These are phyloP conservation scores for Nectriaceae sp. DNA, from an alignment of 2,329 filamentous ascomycete genomes.

Conservation along the genomic window DNA sequence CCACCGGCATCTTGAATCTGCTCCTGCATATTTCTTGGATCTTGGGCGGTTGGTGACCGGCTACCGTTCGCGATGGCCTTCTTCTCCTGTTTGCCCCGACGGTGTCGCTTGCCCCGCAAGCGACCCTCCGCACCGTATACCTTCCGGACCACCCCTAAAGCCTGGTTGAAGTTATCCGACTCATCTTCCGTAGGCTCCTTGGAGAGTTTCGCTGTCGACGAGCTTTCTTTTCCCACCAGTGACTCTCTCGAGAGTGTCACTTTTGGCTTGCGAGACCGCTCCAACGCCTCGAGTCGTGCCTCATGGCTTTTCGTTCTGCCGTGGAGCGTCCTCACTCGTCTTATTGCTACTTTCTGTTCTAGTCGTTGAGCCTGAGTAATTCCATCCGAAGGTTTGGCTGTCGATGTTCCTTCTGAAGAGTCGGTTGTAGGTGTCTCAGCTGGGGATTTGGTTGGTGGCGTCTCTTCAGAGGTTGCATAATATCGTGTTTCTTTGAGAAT, in stretches of 20 bases:
- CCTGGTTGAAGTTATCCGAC: constrained; percentile 19
- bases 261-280: no score
- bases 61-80: constrained; percentile 1
- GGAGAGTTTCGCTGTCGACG: background rate
- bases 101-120: background rate
- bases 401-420: background rate
- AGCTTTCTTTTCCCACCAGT: no score
- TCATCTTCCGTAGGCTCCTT: background rate
- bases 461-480: background rate
- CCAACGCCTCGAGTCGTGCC: no score
- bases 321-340: no score
- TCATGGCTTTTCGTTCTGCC: no score
- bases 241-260: no score
- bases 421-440: background rate
- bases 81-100: constrained; percentile 7
- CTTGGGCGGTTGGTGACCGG: background rate
- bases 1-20: background rate
- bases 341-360: no score
- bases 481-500: no score
- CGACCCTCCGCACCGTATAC: constrained; percentile 25
- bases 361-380: no score
- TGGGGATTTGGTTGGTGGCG: background rate
- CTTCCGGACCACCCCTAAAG: constrained; percentile 24
- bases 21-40: background rate
- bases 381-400: no score